Evolutionary conservation across 495 filamentous ascomycete genomes (phyloP), one percentile per base, ranked within the genome.

Genomic region (Cercophora scortea): DNA sequence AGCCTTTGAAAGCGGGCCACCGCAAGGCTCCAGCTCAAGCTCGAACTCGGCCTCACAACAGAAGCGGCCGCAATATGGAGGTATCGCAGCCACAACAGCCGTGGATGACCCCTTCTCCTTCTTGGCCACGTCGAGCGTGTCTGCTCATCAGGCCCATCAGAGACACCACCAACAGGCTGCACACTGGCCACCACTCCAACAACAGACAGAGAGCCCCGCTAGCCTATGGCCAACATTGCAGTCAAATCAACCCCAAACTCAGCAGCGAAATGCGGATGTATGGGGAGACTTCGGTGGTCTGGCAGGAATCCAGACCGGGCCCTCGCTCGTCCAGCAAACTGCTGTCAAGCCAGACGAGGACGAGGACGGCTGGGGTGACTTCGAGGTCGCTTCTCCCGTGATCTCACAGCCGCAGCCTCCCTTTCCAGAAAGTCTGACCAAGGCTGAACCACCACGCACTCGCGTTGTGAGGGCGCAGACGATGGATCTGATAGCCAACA

Each of bases 331-430:
- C 11, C 45, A 39, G 50, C 38, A 42, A 43, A 32, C 35, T 10
- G 43, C 53, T 10, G 52, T 47, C 9, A 55, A 66, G 25, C 68
- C 73, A 16, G 64, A 64, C 0, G 73, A 72, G 7, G 76, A 77
- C 7, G 81, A 86, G 35, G 85, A 89, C 60, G 85, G 83, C 11
- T 90, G 85, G 79, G 86, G 86, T 12, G 85, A 89, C 50, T 90
- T 90, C 57, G 86, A 87, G 59, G 75, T 76, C 12, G 78, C 83
- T 9, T 39, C 57, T 6, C 45, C 59, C n/a, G 46, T 33, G 40
- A 48, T 54, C 7, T 19, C 47, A 32, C 49, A 52, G 32, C 50
- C 54, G 12, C n/a, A n/a, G n/a, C 36, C 46, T 9, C 35, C 47
- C 10, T 48, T 50, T 9, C 32, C 16, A 39, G 10, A 54, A 25